Base-by-base conservation (phyloP, 1,284 basidiomycete genomes). In the Apiotrichum porosum region DNA sequence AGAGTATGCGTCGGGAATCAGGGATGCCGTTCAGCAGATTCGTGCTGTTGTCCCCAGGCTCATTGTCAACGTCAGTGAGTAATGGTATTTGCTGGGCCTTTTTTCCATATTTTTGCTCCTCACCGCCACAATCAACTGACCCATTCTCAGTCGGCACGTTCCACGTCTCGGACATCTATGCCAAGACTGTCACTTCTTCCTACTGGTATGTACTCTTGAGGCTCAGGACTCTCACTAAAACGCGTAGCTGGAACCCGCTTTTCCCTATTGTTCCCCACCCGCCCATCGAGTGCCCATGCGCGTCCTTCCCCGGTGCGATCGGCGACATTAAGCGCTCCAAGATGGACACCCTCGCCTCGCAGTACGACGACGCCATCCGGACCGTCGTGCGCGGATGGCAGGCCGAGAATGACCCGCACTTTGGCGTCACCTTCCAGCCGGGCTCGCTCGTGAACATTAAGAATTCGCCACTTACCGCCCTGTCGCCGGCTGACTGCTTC, bases 401-500 rank as follows among this genome's bases (percentile, higher is more conserved):
- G 33, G 49, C 52, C 9, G 61, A 65, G 37, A 54, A 56, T 14
- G 59, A 63, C 47, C 40, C 51, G 4, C 40, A 39, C 10, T 71
- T 74, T 45, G 69, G 52, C 10, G 69, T 58, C 9, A 47, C 57
- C 17, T 65, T 61, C 58, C 72, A 74, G 56, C 69, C 71, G 1
- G 66, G 66, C 6, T 12, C 6, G 32, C 9, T 34, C 17, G 32
- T 34, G 32, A 17, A 34, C 17, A 34, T 34, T 8, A 54, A 58
- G 5, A 54, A 56, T 12, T 70, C 62, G 42, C 72, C 72, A 1
- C 62, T 69, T 13, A 60, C 63, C 32, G 66, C 68, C 2, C 50
- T 73, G 9, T 66, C 63, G 10, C 60, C 61, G 15, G 54, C 67
- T 3, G 72, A 74, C 46, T 74, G 69, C 47, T 74, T 72, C 54